Base-by-base conservation (phyloP, 805 yeast genomes). In the Zygoascus flipseniorum region DNA sequence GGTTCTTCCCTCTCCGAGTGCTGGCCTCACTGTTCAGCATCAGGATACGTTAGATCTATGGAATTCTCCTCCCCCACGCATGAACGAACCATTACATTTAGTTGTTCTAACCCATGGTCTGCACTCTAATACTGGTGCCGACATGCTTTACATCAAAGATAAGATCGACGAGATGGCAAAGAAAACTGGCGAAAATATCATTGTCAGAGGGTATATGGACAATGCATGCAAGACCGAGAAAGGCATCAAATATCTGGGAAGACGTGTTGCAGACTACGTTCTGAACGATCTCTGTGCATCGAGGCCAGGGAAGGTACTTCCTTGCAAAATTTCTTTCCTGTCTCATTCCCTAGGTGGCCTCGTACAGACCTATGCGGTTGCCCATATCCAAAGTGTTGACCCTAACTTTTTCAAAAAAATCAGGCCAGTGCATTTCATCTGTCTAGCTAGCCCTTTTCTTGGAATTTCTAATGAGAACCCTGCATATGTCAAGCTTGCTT, bases 331-430 rank as follows among this genome's bases (percentile, higher is more conserved):
- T 4, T 92, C 98, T 1, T 90, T 93, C 62, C 73, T 93, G 19
- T 96, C 93, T 1, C 99, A 93, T 68, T 92, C 98, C 0, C 72
- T 93, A 26, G 99, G 99, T 16, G 99, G 99, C 0, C 79, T 87
- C 16, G 86, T 86, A 9, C 97, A 92, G 70, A 81, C 95, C 0
- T 92, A 86, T 75, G 95, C 98, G 1, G 74, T 93, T 43, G 93
- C 92, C 2, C 85, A 89, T 64, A 76, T 93, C 20, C 77, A 75
- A 13, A 65, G 71, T 8, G 65, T 79, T 54, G 75, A 82, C 55
- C 95, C 96, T 0, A 76, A 80, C 61, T 81, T 89, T 59, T 89
- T 92, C 63, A 69, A 70, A 13, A 51, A 54, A 2, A 73, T 85
- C 13, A 74, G 77, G 57, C 97, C 97, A 0, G 76, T 83, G 18